phyloP scores from a whole-genome alignment of 1,284 basidiomycete genomes.

The Leccinum subrobustum region DNA sequence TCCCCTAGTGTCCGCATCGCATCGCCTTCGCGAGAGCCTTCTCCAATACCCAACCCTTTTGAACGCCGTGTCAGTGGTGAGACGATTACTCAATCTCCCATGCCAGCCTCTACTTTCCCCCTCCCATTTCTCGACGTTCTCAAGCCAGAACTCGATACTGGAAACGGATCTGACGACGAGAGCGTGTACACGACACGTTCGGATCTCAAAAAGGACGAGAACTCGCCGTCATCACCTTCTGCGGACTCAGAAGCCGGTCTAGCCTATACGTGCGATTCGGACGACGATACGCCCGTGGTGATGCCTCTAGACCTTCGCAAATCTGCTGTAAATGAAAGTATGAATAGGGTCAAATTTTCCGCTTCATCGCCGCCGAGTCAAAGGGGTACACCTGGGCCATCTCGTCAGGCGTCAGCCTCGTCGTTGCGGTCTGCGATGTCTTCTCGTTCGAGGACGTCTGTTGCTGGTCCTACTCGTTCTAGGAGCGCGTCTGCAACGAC shows the following conservation, averaged over 20 bases:
- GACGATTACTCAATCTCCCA: slow-evolving; percentile 31
- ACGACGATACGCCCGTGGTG: slow-evolving; percentile 39
- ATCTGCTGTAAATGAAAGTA: slow-evolving; percentile 30
- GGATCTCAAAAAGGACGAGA: slow-evolving; percentile 21
- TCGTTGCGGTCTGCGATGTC: slow-evolving; percentile 24
- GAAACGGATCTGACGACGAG: slow-evolving; percentile 34
- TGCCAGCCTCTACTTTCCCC: slow-evolving; percentile 22
- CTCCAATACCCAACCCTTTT: slow-evolving; percentile 36
- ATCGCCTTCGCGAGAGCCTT: slow-evolving; percentile 38
- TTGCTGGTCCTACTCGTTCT: slow-evolving; percentile 17
- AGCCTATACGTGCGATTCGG: slow-evolving; percentile 52
- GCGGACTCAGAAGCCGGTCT: slow-evolving; percentile 42
- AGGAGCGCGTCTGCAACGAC: slow-evolving; percentile 34
- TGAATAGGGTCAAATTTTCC: slow-evolving; percentile 30
- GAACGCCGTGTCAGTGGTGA: slow-evolving; percentile 34
- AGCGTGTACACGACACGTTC: slow-evolving; percentile 34
- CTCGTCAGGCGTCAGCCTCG: slow-evolving; percentile 28
- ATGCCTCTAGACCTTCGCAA: slow-evolving; percentile 33
- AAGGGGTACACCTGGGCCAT: slow-evolving; percentile 11
- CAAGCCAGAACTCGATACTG: slow-evolving; percentile 29
- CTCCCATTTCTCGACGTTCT: slow-evolving; percentile 45
- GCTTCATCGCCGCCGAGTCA: slow-evolving; percentile 10
- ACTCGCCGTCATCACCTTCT: slow-evolving; percentile 41
- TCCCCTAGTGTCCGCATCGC: slow-evolving; percentile 28
- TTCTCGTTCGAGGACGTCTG: slow-evolving; percentile 22